Evolutionary conservation across 176 grass and related monocot species (phyloP).

Genomic region (Zizania latifolia): DNA sequence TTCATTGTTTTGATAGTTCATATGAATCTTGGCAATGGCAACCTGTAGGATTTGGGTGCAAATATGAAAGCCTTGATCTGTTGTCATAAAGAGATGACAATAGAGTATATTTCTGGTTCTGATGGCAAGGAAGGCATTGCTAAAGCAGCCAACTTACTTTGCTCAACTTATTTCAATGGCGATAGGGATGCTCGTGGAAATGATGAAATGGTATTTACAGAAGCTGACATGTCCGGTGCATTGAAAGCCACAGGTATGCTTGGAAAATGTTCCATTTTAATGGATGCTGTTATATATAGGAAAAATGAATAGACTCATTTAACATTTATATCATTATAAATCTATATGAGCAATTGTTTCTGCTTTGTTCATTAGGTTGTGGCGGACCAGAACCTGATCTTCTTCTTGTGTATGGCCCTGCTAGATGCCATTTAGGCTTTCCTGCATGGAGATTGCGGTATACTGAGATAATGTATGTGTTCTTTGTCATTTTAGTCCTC

Average conservation of each 20-base stretch:
- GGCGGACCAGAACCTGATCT: conserved; percentile 81
- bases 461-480: conserved; percentile 95
- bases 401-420: conserved; percentile 77
- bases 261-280: background rate
- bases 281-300: conserved; percentile 22
- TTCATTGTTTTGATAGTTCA: conserved; percentile 21
- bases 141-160: conserved; percentile 88
- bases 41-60: conserved; percentile 49
- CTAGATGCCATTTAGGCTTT: conserved; percentile 91
- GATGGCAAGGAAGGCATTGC: conserved; percentile 84
- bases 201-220: conserved; percentile 43
- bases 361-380: conserved; percentile 53
- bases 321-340: background rate
- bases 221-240: conserved; percentile 55
- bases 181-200: conserved; percentile 20
- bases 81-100: conserved; percentile 39
- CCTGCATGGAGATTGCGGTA: conserved; percentile 91
- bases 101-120: conserved; percentile 69
- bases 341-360: background rate
- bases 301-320: conserved; percentile 17
- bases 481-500: background rate
- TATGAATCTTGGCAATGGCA: conserved; percentile 15
- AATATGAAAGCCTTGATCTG: conserved; percentile 30
- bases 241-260: conserved; percentile 67
- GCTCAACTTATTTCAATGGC: conserved; percentile 39